phyloP scores from a whole-genome alignment of 2,329 filamentous ascomycete species.

The Beauveria scarabaeidicola region DNA sequence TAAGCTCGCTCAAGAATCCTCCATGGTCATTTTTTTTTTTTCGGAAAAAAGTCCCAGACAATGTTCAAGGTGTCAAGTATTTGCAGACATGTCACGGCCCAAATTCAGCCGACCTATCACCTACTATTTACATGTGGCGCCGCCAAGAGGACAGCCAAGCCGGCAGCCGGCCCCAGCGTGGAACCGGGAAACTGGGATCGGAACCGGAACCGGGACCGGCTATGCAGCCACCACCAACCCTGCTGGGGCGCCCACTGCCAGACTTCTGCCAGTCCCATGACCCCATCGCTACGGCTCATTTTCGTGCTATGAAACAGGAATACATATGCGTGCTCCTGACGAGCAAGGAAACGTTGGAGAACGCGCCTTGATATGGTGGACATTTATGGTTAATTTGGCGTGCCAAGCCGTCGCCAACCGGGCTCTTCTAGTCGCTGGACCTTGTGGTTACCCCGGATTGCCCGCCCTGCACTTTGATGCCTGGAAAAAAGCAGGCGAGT shows the following conservation, averaged over 20 bases:
- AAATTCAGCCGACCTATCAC: neutral
- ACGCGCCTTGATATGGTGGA: neutral
- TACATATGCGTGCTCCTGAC: neutral
- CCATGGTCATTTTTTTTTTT: neutral
- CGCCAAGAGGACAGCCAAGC: slow-evolving; percentile 3
- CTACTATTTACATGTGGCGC: neutral
- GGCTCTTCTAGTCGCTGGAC: neutral
- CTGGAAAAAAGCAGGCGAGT: neutral
- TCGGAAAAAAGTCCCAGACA: no score
- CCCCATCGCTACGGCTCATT: neutral
- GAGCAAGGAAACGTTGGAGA: neutral
- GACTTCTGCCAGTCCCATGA: no score
- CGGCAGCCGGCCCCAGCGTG: neutral
- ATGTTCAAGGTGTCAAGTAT: neutral
- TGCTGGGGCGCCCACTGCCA: neutral
- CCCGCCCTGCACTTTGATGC: neutral
- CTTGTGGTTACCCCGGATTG: neutral
- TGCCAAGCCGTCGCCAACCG: neutral
- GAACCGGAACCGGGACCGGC: slow-evolving; percentile 8
- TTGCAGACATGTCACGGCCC: neutral
- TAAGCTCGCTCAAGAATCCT: no score
- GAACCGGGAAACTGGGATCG: slow-evolving; percentile 1
- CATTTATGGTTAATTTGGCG: neutral
- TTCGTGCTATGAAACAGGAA: neutral
- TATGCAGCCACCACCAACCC: neutral